Base-by-base conservation (phyloP, 1,284 basidiomycete species). In the Rugosomyces carneus region DNA sequence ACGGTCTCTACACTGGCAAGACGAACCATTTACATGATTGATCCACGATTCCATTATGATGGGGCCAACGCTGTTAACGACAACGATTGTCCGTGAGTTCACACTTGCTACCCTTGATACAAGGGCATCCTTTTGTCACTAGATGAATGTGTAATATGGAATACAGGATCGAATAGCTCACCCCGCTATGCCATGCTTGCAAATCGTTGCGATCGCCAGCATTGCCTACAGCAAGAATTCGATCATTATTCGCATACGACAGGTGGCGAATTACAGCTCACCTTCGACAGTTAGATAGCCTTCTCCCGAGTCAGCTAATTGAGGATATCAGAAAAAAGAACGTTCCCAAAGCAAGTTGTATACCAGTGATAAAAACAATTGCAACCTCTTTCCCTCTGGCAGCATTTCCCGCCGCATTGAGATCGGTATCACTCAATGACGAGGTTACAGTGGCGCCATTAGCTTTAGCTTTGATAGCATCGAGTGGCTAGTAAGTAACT, bases 11-110 rank as follows among this genome's bases (percentile, higher is more conserved):
- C 24, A n/a, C n/a, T n/a, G n/a, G n/a, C n/a, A 7, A 37, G 3
- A 27, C 31, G 15, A 10, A 43, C 50, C 70, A 56, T 82, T 82
- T 3, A 66, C 63, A 51, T 80, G 64, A 16, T 80, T 72, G 39
- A 85, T 79, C 84, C 84, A 87, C 7, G 70, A 57, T 58, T 87
- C 83, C 57, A 85, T 69, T 21, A 74, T 68, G 21, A 87, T 75
- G 0, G 83, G 77, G 0, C 84, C 84, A 40, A 84, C 83, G n/a
- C 75, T 75, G 59, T 90, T 81, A 7, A 89, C 73, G 3, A 90
- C 77, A 19, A 90, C 87, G 27, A 90, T 72, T 0, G 84, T 88
- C 60, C 86, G 83, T 47, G 74, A 67, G 56, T 78, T 80, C 13
- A 66, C 66, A 27, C 65, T 62, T 1, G 79, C 77, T 10, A 80